Conservation (phyloP, 2,329 filamentous ascomycete species). For the Cylindrodendrum hubeiense region DNA sequence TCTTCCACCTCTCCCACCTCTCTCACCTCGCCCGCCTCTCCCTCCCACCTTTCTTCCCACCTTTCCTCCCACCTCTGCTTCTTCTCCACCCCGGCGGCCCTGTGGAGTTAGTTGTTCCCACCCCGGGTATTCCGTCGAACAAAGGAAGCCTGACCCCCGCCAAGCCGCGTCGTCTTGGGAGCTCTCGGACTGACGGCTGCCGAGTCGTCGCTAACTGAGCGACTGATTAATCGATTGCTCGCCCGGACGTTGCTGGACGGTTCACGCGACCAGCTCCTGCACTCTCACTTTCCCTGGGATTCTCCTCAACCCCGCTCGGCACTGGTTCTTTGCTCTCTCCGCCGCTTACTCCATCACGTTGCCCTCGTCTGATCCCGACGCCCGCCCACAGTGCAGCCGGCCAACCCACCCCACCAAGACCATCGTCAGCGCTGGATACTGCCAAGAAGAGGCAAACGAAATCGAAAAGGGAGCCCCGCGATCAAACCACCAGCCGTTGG, state of each 20-base stretch:
- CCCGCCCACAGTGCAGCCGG: not conserved
- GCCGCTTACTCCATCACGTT: not conserved
- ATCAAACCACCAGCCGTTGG: constrained; percentile 9
- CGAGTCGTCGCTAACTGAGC: not conserved
- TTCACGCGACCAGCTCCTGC: constrained; percentile 6
- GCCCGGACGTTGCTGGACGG: not conserved
- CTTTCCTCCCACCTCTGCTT: not conserved
- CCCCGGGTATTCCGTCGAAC: constrained; percentile 18
- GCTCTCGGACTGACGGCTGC: constrained; percentile 21
- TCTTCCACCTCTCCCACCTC: not conserved
- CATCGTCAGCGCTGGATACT: not conserved
- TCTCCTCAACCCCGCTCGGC: constrained; percentile 6
- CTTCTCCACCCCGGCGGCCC: constrained; percentile 15
- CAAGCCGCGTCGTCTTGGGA: constrained; percentile 11
- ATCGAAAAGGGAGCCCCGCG: constrained; percentile 19
- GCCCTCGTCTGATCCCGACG: constrained; percentile 7
- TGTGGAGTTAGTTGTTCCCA: constrained; percentile 17
- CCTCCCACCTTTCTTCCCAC: not conserved
- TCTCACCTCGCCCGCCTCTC: not conserved
- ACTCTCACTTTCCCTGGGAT: not conserved
- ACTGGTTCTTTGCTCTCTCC: not conserved
- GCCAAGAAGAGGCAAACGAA: constrained; percentile 6
- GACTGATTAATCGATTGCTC: constrained; percentile 8
- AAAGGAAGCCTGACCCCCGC: constrained; percentile 20
- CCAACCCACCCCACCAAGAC: constrained; percentile 9